phyloP scores from a whole-genome alignment of 805 yeast species.

The Ogataea nakhonphanomensis region DNA sequence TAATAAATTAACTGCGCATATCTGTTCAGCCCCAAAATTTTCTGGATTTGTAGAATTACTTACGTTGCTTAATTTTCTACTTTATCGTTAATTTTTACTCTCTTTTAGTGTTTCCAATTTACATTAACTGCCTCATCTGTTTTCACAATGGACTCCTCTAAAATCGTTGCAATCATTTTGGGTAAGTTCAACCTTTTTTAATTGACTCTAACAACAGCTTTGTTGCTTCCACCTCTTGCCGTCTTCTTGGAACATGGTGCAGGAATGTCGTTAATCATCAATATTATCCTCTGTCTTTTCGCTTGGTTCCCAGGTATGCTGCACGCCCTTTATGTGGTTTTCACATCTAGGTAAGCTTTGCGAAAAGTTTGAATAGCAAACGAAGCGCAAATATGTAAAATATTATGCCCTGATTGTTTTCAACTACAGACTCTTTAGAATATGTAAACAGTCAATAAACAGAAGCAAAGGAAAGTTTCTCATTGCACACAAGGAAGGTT shows the following conservation, averaged over 20 bases:
- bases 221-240: conserved; percentile 72
- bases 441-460: too few relatives aligned
- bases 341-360: conserved; percentile 11
- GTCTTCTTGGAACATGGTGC: conserved; percentile 69
- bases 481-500: too few relatives aligned
- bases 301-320: conserved; percentile 78
- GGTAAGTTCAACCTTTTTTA: conserved; percentile 15
- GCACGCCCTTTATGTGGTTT: conserved; percentile 67
- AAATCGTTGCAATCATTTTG: conserved; percentile 23
- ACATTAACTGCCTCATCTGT: neutral
- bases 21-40: too few relatives aligned
- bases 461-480: too few relatives aligned
- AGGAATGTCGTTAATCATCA: conserved; percentile 61
- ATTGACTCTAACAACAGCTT: conserved; percentile 28
- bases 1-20: too few relatives aligned
- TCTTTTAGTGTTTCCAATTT: neutral
- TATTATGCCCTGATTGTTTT: too few relatives aligned
- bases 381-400: neutral
- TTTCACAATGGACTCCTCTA: conserved; percentile 19
- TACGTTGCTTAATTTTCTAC: too few relatives aligned
- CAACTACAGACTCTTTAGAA: too few relatives aligned
- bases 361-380: neutral
- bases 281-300: conserved; percentile 57
- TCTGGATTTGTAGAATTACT: too few relatives aligned
- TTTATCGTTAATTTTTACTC: neutral